A percentile compares a stretch with the other conserved stretches of the same genome.
These are phyloP conservation scores for Mycena albidolilacea DNA, from an alignment of 768 basidiomycete genomes.

Conservation along the genomic window DNA sequence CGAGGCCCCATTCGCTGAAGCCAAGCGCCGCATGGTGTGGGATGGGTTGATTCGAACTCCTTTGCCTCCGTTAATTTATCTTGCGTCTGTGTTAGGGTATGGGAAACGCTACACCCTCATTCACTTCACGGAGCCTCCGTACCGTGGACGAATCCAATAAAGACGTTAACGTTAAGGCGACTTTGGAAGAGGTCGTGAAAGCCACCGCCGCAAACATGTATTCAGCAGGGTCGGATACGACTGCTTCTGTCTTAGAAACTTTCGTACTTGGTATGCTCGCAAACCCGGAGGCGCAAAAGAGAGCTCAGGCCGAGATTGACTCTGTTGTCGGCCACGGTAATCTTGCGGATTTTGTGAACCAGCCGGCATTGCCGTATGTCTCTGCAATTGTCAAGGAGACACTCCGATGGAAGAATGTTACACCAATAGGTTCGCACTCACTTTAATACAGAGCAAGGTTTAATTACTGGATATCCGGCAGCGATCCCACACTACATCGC, in stretches of 20 bases:
- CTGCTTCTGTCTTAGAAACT: background rate
- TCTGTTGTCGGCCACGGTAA: background rate
- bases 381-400: background rate
- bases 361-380: background rate
- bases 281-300: constrained; percentile 3
- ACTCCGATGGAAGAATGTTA: background rate
- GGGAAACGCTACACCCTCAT: background rate
- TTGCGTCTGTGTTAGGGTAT: background rate
- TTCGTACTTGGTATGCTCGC: background rate
- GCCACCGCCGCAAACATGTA: background rate
- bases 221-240: background rate
- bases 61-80: background rate
- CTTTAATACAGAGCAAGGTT: too few species aligned
- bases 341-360: background rate
- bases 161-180: background rate
- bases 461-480: too few species aligned
- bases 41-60: background rate
- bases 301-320: background rate
- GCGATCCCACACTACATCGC: too few species aligned
- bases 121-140: background rate
- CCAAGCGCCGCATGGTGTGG: background rate
- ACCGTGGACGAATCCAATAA: background rate
- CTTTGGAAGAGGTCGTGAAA: background rate
- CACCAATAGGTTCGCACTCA: background rate
- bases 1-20: background rate